Evolutionary conservation across 495 filamentous ascomycete species (phyloP).

Genomic region (Penicillium tannophilum): DNA sequence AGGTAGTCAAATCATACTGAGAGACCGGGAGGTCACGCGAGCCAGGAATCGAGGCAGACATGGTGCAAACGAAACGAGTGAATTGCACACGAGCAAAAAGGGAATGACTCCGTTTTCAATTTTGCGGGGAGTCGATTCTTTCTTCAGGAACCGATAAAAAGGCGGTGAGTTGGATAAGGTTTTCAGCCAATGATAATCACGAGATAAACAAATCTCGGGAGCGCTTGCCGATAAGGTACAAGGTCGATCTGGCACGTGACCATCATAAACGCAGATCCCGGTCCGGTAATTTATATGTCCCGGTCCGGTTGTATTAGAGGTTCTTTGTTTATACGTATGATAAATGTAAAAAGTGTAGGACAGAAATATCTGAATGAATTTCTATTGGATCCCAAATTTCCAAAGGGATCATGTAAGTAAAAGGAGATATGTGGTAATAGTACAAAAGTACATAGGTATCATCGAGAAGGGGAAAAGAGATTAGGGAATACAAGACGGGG

Average conservation of each 20-base stretch:
- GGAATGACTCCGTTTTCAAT: constrained; percentile 12
- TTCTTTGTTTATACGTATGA: background rate
- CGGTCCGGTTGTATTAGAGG: background rate
- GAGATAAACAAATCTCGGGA: background rate
- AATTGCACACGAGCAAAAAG: constrained; percentile 11
- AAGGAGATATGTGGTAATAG: constrained; percentile 21
- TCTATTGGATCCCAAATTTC: constrained; percentile 1
- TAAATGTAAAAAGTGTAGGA: background rate
- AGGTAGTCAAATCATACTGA: constrained; percentile 88
- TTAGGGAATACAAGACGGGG: constrained; percentile 27
- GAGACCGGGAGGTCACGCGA: constrained; percentile 83
- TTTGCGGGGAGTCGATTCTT: constrained; percentile 23
- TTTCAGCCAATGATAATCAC: constrained; percentile 25
- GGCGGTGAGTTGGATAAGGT: constrained; percentile 48
- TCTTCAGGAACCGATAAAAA: constrained; percentile 28
- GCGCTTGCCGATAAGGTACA: constrained; percentile 12
- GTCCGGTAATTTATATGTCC: background rate
- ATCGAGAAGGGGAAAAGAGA: constrained; percentile 16
- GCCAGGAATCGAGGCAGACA: constrained; percentile 91
- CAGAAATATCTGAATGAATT: background rate
- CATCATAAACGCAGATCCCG: background rate
- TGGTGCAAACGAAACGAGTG: constrained; percentile 36
- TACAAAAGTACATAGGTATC: constrained; percentile 45
- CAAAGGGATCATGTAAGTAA: constrained; percentile 3
- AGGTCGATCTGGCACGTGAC: background rate